Evolutionary conservation across 1,284 basidiomycete species (phyloP), one percentile per base, ranked within the genome.

Genomic region (Mycena sp.): DNA sequence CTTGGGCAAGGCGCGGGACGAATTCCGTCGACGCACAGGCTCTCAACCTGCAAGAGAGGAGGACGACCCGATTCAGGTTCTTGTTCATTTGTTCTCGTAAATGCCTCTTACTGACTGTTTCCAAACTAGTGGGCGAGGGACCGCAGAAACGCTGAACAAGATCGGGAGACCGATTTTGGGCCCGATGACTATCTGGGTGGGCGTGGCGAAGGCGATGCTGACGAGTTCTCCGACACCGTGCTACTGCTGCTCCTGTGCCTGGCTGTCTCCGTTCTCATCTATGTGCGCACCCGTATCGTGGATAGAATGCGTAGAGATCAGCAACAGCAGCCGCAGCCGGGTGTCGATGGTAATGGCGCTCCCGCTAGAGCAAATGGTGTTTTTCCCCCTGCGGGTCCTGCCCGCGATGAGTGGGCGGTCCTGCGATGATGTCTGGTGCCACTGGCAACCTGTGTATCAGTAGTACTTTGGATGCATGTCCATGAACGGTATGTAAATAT

Each of bases 171-270:
- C 49, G 92, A 94, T 63, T 87, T 88, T 68, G 90, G 90, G 7
- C 88, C 90, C 0, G 91, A 93, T 61, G 92, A 94, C 72, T 92
- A 91, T 75, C 90, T 92, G 70, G 91, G 93, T 26, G 89, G 81
- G 2, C 84, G 89, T 41, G 32, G 16, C 19, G 87, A 88, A 21
- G 84, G 82, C 9, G 2, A n/a, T 1, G 77, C 74, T 14, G 86
- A 92, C 67, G 89, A 92, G 67, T 87, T 92, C 61, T 78, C 78
- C 43, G 92, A 93, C 79, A 93, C 90, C 37, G 83, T 91, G 79
- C 72, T 93, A 46, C 78, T 93, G 26, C 82, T 92, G 10, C 74
- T 85, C 40, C 79, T 93, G 28, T 91, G 89, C 70, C 73, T 90
- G 30, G 77, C 83, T 23, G 88, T 92, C 45, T 89, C 89, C 3